These are phyloP conservation scores for Gaultheria prostrata DNA, from an alignment of 148 eudicot genomes.

Conservation along the genomic window DNA sequence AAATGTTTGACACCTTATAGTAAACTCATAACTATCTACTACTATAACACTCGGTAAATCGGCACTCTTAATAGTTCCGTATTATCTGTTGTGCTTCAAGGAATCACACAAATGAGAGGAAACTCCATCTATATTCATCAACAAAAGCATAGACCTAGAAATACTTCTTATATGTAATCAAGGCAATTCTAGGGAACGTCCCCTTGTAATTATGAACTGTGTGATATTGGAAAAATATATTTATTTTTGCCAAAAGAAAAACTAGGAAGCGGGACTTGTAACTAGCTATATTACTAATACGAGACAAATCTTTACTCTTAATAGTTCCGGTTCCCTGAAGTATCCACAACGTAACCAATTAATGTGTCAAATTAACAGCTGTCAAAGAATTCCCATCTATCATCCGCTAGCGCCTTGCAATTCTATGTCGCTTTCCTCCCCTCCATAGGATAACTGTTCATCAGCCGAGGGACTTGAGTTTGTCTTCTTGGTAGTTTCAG, in stretches of 20 bases:
- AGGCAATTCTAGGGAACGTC: background rate
- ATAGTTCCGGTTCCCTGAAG: background rate
- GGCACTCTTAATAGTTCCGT: too few relatives aligned
- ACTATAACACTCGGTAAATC: too few relatives aligned
- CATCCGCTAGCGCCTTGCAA: slow-evolving; percentile 38
- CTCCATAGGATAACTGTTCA: slow-evolving; percentile 23
- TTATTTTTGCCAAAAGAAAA: background rate
- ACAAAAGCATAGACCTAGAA: background rate
- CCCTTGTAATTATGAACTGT: background rate
- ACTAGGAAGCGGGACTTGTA: background rate
- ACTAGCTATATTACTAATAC: background rate
- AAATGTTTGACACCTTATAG: too few relatives aligned
- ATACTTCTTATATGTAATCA: background rate
- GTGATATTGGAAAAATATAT: background rate
- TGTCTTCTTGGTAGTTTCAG: slow-evolving; percentile 19
- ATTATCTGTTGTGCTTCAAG: too few relatives aligned
- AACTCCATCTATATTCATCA: too few relatives aligned
- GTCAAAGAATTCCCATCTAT: slow-evolving; percentile 71
- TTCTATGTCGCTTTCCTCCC: slow-evolving; percentile 22
- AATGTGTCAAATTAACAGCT: slow-evolving; percentile 8
- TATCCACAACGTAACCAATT: background rate
- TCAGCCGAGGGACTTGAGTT: slow-evolving; percentile 20
- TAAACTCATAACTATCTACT: too few relatives aligned
- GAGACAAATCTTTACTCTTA: background rate
- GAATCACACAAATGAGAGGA: too few relatives aligned